Evolutionary conservation across 1,139 yeast species (phyloP), one percentile per base, ranked within the genome.

Genomic region (Pichia sp.): DNA sequence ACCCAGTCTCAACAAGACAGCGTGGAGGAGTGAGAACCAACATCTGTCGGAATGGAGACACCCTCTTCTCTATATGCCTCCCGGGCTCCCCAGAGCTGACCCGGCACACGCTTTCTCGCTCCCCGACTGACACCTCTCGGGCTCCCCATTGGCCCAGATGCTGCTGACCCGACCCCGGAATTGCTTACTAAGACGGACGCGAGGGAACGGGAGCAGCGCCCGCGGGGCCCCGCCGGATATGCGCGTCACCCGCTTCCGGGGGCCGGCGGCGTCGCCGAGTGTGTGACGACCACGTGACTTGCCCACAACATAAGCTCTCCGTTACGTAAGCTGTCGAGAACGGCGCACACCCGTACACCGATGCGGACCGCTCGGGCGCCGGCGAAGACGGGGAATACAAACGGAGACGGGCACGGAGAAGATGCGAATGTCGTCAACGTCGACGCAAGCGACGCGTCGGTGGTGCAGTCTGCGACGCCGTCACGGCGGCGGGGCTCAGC

Each of bases 241-340:
- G 28, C 47, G 47, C 47, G 42, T 25, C 43, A 6, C 23, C 22
- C 18, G 16, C 26, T 10, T 25, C 31, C 26, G 40, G 31, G 23
- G 22, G 22, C 44, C 34, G 31, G 18, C 30, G 13, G n/a, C n/a
- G n/a, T n/a, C n/a, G n/a, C 22, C 31, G 37, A 34, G 9, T 34
- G 47, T 34, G 48, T 43, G 31, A 45, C 48, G 2, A 23, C 36
- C 43, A 39, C 42, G 42, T 26, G 48, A 45, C 47, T 44, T 13
- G 41, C 47, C 47, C 41, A 31, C 7, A 44, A 21, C 41, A 44
- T 31, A 30, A 16, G 22, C 41, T 18, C 41, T 10, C 47, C 47
- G 31, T 44, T 34, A 34, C 30, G 41, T 31, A 44, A 34, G 41
- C 41, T 21, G 21, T 16, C n/a, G 9, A 43, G 39, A 3, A 16